Evolutionary conservation across 139 green algal species (phyloP).

Genomic region (Chlorella sp.): DNA sequence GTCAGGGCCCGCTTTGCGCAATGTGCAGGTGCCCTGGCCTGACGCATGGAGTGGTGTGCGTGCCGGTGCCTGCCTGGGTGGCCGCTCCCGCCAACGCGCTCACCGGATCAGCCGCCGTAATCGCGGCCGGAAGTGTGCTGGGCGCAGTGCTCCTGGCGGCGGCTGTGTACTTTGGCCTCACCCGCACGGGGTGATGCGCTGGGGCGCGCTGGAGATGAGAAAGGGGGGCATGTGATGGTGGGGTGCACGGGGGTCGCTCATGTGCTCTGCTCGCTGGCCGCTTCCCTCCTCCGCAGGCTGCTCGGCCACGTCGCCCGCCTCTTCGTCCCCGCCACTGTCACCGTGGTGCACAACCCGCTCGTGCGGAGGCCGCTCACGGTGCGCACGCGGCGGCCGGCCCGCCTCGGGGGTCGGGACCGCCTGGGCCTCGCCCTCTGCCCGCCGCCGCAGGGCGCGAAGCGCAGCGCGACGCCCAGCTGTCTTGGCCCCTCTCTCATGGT

Average conservation of each 20-base stretch:
- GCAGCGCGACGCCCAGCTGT: background rate
- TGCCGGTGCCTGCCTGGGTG: no score
- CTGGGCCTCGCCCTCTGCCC: background rate
- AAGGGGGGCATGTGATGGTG: background rate
- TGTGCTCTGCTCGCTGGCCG: background rate
- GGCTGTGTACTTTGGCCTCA: background rate
- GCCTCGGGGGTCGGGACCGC: background rate
- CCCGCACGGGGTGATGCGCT: background rate
- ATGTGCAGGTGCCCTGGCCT: no score
- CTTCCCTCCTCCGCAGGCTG: background rate
- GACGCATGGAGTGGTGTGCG: no score
- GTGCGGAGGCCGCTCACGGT: background rate
- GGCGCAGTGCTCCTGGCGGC: background rate
- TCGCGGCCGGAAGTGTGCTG: no score
- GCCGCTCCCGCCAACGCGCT: no score
- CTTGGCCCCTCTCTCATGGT: background rate
- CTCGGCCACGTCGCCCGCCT: background rate
- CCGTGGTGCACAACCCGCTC: slow-evolving; percentile 3
- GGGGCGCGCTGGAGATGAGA: background rate
- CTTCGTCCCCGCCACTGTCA: background rate
- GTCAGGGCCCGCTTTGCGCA: no score
- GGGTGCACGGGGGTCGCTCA: background rate
- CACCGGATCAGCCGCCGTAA: no score
- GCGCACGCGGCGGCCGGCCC: background rate
- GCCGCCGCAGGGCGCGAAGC: background rate